Evolutionary conservation across 1,284 basidiomycete genomes (phyloP).

Genomic region (Ganoderma meredithae): DNA sequence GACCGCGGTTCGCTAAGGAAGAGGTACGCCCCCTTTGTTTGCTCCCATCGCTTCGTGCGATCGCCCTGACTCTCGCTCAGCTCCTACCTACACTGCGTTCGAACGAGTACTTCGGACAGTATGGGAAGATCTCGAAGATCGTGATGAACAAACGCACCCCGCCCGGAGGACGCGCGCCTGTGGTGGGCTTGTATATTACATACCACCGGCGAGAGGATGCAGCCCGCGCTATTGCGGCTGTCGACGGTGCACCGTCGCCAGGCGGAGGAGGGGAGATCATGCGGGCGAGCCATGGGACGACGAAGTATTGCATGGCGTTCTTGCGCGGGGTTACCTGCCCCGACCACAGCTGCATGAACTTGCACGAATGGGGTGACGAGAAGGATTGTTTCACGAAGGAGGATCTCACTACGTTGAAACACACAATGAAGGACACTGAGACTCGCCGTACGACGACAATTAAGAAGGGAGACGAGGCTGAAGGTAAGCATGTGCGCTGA

Average conservation of each 20-base stretch:
- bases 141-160: constrained; percentile 90
- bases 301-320: constrained; percentile 98
- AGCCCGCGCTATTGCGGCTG: constrained; percentile 89
- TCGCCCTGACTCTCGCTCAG: constrained; percentile 50
- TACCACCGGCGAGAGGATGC: constrained; percentile 97
- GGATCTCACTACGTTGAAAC: constrained; percentile 91
- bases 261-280: constrained; percentile 83
- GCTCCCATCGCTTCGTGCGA: constrained; percentile 21
- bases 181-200: constrained; percentile 95
- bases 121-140: constrained; percentile 98
- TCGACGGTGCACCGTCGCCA: constrained; percentile 91
- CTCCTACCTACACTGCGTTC: constrained; percentile 94
- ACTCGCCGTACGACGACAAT: constrained; percentile 58
- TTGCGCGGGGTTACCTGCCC: constrained; percentile 88
- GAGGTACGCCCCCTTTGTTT: constrained; percentile 69
- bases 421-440: constrained; percentile 87
- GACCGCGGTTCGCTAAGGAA: constrained; percentile 90
- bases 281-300: constrained; percentile 95
- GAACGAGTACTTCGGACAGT: constrained; percentile 98
- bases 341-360: constrained; percentile 90
- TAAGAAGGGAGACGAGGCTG: constrained; percentile 63
- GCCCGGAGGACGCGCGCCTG: constrained; percentile 75
- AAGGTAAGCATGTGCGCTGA: constrained; percentile 54
- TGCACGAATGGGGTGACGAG: constrained; percentile 99
- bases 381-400: constrained; percentile 97